phyloP scores from a whole-genome alignment of 768 basidiomycete genomes.

The Mycena floridula region DNA sequence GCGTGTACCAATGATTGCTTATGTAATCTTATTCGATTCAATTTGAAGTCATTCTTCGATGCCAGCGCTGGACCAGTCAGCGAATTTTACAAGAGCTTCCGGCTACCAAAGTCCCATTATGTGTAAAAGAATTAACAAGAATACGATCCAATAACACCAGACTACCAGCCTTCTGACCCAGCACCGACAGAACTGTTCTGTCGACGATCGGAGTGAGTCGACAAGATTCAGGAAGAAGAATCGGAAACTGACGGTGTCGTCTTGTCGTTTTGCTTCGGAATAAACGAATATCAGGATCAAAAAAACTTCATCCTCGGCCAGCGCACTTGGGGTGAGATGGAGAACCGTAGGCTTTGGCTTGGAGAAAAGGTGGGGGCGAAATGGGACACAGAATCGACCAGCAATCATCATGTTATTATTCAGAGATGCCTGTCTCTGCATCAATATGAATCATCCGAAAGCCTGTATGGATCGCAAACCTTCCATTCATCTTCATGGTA shows the following conservation, averaged over 20 bases:
- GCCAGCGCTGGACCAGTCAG: too few species aligned
- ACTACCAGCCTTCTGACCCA: constrained; percentile 9
- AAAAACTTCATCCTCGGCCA: constrained; percentile 36
- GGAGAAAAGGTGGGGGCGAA: constrained; percentile 43
- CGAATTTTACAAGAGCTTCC: too few species aligned
- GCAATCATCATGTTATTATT: constrained; percentile 21
- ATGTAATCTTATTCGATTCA: too few species aligned
- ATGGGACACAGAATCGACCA: constrained; percentile 36
- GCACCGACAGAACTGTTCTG: constrained; percentile 12
- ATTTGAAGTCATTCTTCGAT: too few species aligned
- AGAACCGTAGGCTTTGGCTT: constrained; percentile 34
- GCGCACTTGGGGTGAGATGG: constrained; percentile 31
- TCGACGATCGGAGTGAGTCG: neutral
- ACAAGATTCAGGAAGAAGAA: neutral
- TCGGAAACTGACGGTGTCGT: constrained; percentile 24
- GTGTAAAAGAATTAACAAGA: too few species aligned
- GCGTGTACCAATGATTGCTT: constrained; percentile 40
- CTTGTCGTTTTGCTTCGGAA: constrained; percentile 32
- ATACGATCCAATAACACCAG: neutral
- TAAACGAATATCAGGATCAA: constrained; percentile 33
- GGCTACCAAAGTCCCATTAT: too few species aligned
- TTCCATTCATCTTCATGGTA: constrained; percentile 44
- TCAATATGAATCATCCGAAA: neutral
- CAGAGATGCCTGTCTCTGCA: neutral
- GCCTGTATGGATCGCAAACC: constrained; percentile 20